phyloP scores from a whole-genome alignment of 805 yeast species.

The Nakazawaea laoshanensis region DNA sequence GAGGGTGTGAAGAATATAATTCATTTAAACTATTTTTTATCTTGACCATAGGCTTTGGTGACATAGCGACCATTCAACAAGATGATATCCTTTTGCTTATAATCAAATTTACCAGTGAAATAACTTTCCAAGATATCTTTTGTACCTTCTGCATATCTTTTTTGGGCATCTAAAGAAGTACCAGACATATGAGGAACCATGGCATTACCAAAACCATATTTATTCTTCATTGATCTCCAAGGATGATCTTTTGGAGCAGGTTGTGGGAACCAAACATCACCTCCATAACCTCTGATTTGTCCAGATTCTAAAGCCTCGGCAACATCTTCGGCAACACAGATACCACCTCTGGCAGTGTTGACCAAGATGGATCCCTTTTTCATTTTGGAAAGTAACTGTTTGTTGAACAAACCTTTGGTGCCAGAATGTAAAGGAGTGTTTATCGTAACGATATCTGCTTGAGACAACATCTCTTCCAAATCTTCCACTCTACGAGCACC shows the following conservation, averaged over 20 bases:
- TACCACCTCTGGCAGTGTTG: conserved; percentile 80
- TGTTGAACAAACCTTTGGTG: conserved; percentile 60
- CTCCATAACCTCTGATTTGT: conserved; percentile 71
- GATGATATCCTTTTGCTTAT: conserved; percentile 70
- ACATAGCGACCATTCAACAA: conserved; percentile 65
- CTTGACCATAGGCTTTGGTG: conserved; percentile 62
- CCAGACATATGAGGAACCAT: conserved; percentile 83
- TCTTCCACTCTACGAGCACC: conserved; percentile 51
- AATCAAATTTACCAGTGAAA: conserved; percentile 54
- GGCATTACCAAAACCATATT: conserved; percentile 69
- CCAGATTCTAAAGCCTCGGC: conserved; percentile 68
- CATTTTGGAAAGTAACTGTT: conserved; percentile 56
- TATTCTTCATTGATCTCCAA: conserved; percentile 64
- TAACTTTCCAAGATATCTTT: conserved; percentile 55
- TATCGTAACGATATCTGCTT: conserved; percentile 67
- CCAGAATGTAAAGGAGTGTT: conserved; percentile 72
- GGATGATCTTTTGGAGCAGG: conserved; percentile 75
- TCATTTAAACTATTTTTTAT: conserved; percentile 21
- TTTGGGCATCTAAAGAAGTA: conserved; percentile 73
- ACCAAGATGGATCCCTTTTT: conserved; percentile 68
- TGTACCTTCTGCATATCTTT: conserved; percentile 63
- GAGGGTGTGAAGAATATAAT: not conserved
- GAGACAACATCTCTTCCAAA: conserved; percentile 56
- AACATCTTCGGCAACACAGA: conserved; percentile 63
- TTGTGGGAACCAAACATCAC: conserved; percentile 82